Conservation (phyloP, 257 asterid genomes). For the Prunella vulgaris region DNA sequence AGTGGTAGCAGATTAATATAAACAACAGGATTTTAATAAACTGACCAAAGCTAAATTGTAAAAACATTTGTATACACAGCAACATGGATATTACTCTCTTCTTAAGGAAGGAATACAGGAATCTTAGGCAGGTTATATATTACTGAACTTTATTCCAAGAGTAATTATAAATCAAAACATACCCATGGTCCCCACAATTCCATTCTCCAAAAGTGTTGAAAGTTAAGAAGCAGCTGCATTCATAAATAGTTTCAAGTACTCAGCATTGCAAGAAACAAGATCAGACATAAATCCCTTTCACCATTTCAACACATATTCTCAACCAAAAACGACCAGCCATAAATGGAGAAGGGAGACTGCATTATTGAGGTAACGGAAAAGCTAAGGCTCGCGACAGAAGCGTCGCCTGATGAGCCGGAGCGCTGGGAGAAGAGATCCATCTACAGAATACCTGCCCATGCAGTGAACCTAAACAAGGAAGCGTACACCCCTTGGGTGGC, state of each 20-base stretch:
- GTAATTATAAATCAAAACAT: not conserved
- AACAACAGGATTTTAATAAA: not conserved
- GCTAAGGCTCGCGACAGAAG: not conserved
- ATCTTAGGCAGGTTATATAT: not conserved
- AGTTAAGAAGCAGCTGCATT: not conserved
- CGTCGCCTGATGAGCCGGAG: not conserved
- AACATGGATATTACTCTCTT: not conserved
- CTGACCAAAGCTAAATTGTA: no score
- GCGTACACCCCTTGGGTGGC: not conserved
- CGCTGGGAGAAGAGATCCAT: conserved; percentile 9
- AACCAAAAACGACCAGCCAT: not conserved
- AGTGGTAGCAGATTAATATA: not conserved
- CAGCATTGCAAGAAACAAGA: not conserved
- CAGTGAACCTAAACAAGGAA: not conserved
- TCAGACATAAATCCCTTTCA: not conserved
- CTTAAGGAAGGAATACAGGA: not conserved
- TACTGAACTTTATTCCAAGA: not conserved
- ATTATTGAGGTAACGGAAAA: not conserved
- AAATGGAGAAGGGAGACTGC: not conserved
- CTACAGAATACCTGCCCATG: not conserved
- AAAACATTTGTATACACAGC: not conserved
- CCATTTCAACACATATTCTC: no score
- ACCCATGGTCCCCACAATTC: not conserved
- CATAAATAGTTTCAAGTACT: not conserved
- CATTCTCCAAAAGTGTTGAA: not conserved